Conservation (phyloP, 1,139 yeast species). For the Diutina sp. region DNA sequence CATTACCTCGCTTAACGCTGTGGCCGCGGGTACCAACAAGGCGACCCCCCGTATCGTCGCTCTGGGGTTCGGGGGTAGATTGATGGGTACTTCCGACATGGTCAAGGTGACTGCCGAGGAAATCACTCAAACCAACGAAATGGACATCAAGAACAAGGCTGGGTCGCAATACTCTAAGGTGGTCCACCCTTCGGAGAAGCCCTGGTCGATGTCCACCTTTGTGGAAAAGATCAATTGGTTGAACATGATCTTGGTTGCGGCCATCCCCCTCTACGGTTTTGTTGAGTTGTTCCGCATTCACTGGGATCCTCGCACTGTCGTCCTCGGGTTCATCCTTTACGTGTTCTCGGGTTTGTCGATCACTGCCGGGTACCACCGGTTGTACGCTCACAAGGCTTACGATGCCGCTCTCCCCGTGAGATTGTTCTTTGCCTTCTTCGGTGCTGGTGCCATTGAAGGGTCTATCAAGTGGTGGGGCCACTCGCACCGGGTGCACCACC, state of each 20-base stretch:
- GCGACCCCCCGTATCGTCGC: slow-evolving; percentile 58
- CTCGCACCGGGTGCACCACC: slow-evolving; percentile 93
- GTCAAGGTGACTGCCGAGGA: slow-evolving; percentile 55
- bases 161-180: slow-evolving; percentile 31
- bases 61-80: slow-evolving; percentile 62
- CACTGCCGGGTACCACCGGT: slow-evolving; percentile 90
- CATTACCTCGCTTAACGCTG: slow-evolving; percentile 64
- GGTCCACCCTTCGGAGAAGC: slow-evolving; percentile 81
- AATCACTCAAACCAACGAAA: slow-evolving; percentile 38
- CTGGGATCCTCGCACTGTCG: slow-evolving; percentile 46
- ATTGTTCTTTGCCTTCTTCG: slow-evolving; percentile 66
- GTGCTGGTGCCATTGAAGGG: slow-evolving; percentile 94
- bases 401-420: slow-evolving; percentile 62
- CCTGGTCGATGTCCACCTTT: slow-evolving; percentile 82
- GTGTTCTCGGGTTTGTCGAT: slow-evolving; percentile 73
- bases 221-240: slow-evolving; percentile 87
- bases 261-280: slow-evolving; percentile 59
- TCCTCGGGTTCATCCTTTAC: slow-evolving; percentile 53
- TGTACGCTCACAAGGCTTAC: slow-evolving; percentile 85
- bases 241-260: slow-evolving; percentile 64
- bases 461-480: slow-evolving; percentile 99
- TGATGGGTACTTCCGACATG: slow-evolving; percentile 72
- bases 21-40: slow-evolving; percentile 82
- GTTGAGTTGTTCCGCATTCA: slow-evolving; percentile 33
- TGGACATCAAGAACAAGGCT: slow-evolving; percentile 33